Base-by-base conservation (phyloP, 345 rosid species). In the Rhodamnia argentea region DNA sequence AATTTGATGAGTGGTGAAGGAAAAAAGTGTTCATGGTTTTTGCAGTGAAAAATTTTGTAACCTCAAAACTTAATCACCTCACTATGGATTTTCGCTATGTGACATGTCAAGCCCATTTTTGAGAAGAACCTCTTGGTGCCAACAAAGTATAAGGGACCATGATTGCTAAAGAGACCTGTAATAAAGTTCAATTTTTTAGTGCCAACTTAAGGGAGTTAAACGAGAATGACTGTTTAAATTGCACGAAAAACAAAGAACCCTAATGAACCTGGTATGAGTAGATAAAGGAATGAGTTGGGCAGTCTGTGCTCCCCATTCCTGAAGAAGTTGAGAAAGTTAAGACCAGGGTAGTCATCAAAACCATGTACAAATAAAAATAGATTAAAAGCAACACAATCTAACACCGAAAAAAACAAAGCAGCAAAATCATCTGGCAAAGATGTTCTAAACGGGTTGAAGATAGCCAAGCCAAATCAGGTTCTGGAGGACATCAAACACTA, bases 141-240 rank as follows among this genome's bases (percentile, higher is more conserved):
- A 86, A 93, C 95, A 57, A 94, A 94, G 88, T 94, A 94, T 86
- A 93, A 89, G 56, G 97, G 95, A 62, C 94, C 92, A 84, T 92
- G 95, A 85, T 93, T 93, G 91, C 97, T 94, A 59, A 94, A 93
- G 85, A 93, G 96, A 81, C 96, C 96, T 94, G 94, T 52, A 70
- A 37, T 10, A 5, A 9, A 54, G 84, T 54, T 18, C 18, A 54
- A 32, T 26, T 83, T 85, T 64, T 58, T 88, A 70, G 40, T 18
- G 81, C 26, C 81, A 70, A 70, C 47, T 37, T 7, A 23, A 10
- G 47, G 81, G 47, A 70, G 81, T 37, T 70, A 9, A 70, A 70
- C 26, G 18, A 37, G 47, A 70, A 70, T 70, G 47, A 23, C 6
- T 7, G 27, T 53, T 53, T 47, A 83, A 83, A 83, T 52, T 83